These are phyloP conservation scores for Penicillium chermesinum DNA, from an alignment of 495 filamentous ascomycete genomes.

Conservation along the genomic window DNA sequence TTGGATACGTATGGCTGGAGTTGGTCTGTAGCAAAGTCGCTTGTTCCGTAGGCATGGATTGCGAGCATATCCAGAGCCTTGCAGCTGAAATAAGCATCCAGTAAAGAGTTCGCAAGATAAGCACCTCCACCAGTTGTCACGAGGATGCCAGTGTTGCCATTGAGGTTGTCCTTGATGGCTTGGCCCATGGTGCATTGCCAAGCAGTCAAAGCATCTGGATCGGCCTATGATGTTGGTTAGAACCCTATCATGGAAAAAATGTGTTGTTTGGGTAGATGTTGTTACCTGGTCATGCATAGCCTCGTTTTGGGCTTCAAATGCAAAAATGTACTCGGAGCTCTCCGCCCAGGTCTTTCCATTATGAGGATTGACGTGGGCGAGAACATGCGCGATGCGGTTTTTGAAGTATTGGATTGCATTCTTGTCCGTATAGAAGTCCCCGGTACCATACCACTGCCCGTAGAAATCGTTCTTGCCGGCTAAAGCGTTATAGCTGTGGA, in stretches of 20 bases:
- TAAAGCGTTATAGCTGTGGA: slow-evolving; percentile 4
- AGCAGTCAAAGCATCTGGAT: not conserved
- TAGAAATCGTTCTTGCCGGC: not conserved
- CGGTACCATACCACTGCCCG: slow-evolving; percentile 20
- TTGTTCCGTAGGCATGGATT: not conserved
- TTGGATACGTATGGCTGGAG: slow-evolving; percentile 13
- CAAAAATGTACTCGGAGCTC: slow-evolving; percentile 5
- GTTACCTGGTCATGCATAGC: slow-evolving; percentile 5
- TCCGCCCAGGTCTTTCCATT: slow-evolving; percentile 2
- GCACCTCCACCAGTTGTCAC: not conserved
- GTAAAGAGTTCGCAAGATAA: not conserved
- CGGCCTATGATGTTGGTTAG: not conserved
- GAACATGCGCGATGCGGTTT: not conserved
- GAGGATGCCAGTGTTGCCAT: not conserved
- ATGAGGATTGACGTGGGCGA: not conserved
- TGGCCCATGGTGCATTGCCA: not conserved
- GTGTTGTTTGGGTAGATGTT: not conserved
- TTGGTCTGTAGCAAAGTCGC: slow-evolving; percentile 9
- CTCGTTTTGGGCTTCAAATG: slow-evolving; percentile 3
- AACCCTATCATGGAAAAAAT: not conserved
- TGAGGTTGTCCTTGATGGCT: not conserved
- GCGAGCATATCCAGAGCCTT: not conserved
- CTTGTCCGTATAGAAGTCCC: slow-evolving; percentile 9
- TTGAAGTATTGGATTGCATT: slow-evolving; percentile 3
- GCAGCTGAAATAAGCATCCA: not conserved